phyloP scores from a whole-genome alignment of 1,139 yeast species.

The Sporopachydermia cereana region DNA sequence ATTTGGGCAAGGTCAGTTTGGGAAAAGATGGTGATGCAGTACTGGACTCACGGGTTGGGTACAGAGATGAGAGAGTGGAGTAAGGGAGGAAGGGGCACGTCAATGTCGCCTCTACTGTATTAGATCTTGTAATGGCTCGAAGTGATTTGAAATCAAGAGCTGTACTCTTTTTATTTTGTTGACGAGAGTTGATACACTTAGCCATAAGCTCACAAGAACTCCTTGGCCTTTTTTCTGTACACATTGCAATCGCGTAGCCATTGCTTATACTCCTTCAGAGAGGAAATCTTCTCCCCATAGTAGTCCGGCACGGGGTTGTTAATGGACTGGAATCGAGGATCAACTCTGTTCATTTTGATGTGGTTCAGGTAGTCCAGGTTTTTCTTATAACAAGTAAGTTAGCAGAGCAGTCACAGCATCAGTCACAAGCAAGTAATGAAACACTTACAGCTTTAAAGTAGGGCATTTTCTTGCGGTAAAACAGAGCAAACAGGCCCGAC shows the following conservation, averaged over 20 bases:
- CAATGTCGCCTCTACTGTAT: no score
- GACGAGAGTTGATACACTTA: no score
- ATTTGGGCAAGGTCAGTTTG: no score
- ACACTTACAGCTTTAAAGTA: constrained; percentile 28
- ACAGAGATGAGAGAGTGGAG: no score
- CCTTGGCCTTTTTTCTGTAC: constrained; percentile 73
- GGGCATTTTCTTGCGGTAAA: constrained; percentile 33
- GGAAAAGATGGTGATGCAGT: no score
- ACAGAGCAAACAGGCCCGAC: constrained; percentile 37
- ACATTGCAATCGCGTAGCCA: constrained; percentile 96
- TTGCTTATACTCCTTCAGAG: constrained; percentile 76
- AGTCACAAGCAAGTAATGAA: constrained; percentile 7
- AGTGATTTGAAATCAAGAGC: no score
- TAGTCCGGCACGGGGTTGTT: constrained; percentile 96
- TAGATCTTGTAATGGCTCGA: no score
- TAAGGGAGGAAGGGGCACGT: no score
- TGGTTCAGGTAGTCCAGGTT: constrained; percentile 66
- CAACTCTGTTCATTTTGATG: constrained; percentile 70
- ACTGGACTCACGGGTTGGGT: no score
- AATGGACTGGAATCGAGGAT: constrained; percentile 86
- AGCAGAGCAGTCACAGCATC: no score
- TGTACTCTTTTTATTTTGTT: no score
- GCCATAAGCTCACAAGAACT: constrained; percentile 63
- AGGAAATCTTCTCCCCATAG: constrained; percentile 90
- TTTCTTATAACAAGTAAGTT: constrained; percentile 34